These are phyloP conservation scores for Phaeosphaeriaceae sp. DNA, from an alignment of 2,329 filamentous ascomycete genomes.

Conservation along the genomic window DNA sequence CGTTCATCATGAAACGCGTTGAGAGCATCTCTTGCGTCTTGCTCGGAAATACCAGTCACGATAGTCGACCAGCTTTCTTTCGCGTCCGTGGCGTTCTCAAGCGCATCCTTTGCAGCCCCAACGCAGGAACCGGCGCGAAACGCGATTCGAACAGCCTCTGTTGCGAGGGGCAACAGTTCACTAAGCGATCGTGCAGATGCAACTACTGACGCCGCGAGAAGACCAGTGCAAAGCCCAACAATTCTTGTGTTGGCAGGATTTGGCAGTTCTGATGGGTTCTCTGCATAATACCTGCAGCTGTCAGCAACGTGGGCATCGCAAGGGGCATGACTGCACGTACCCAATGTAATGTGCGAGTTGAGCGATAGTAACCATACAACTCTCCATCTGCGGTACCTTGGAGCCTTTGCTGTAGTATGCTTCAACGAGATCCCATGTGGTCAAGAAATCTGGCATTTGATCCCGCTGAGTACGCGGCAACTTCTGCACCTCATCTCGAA, in stretches of 20 bases:
- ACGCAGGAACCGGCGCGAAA: conserved; percentile 66
- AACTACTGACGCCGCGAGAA: conserved; percentile 73
- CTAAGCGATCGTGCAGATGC: conserved; percentile 68
- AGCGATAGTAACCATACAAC: conserved; percentile 68
- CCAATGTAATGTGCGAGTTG: conserved; percentile 75
- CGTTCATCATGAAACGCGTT: conserved; percentile 65
- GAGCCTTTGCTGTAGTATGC: conserved; percentile 64
- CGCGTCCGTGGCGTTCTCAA: conserved; percentile 61
- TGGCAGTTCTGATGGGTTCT: conserved; percentile 62
- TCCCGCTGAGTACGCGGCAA: conserved; percentile 65
- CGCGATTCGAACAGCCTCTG: conserved; percentile 69
- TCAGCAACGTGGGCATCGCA: conserved; percentile 13
- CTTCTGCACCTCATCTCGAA: conserved; percentile 66
- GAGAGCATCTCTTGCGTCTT: conserved; percentile 59
- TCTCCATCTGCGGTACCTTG: conserved; percentile 70
- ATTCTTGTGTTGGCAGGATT: conserved; percentile 59
- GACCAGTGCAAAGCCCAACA: conserved; percentile 72
- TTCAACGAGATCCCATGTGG: conserved; percentile 69
- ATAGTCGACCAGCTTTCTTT: conserved; percentile 73
- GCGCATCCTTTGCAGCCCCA: conserved; percentile 50
- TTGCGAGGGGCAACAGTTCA: conserved; percentile 66
- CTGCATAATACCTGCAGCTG: conserved; percentile 53
- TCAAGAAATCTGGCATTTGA: conserved; percentile 67
- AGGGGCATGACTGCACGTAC: conserved; percentile 51
- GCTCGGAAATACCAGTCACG: conserved; percentile 63